Conservation (phyloP, 2,329 filamentous ascomycete species). For the Exophiala sideris region DNA sequence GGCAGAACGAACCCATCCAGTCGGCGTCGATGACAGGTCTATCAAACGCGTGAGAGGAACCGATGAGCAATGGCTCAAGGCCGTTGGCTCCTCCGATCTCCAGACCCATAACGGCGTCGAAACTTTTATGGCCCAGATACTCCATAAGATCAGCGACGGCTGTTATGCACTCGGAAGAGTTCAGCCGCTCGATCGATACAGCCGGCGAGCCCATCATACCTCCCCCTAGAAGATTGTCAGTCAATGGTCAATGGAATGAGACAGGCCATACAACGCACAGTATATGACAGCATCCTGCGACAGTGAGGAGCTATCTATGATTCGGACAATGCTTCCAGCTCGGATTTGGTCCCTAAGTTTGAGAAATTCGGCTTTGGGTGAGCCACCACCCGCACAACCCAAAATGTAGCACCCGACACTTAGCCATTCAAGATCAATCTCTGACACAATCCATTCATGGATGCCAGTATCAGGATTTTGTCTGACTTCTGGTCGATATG, state of each 20-base stretch:
- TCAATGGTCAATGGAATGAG: conserved; percentile 21
- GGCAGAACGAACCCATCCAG: conserved; percentile 40
- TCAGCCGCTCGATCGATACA: conserved; percentile 58
- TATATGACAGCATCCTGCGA: conserved; percentile 44
- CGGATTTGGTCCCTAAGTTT: conserved; percentile 35
- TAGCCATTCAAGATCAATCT: conserved; percentile 46
- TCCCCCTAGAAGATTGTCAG: conserved; percentile 26
- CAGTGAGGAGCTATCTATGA: conserved; percentile 42
- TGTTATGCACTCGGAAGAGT: conserved; percentile 54
- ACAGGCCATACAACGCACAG: conserved; percentile 26
- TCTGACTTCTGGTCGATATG: conserved; percentile 42
- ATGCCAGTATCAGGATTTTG: conserved; percentile 38
- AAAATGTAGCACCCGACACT: conserved; percentile 49
- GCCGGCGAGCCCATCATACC: conserved; percentile 58
- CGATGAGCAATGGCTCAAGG: conserved; percentile 43
- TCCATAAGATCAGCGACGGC: conserved; percentile 52
- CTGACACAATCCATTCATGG: conserved; percentile 43
- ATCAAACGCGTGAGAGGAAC: conserved; percentile 31
- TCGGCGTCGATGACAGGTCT: conserved; percentile 46
- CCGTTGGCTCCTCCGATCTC: conserved; percentile 41
- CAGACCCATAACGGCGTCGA: conserved; percentile 36
- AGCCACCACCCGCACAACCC: conserved; percentile 48
- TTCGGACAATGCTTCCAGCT: conserved; percentile 38
- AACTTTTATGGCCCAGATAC: conserved; percentile 38
- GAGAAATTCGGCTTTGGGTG: conserved; percentile 44